phyloP scores from a whole-genome alignment of 768 basidiomycete species.

The Suillus plorans region DNA sequence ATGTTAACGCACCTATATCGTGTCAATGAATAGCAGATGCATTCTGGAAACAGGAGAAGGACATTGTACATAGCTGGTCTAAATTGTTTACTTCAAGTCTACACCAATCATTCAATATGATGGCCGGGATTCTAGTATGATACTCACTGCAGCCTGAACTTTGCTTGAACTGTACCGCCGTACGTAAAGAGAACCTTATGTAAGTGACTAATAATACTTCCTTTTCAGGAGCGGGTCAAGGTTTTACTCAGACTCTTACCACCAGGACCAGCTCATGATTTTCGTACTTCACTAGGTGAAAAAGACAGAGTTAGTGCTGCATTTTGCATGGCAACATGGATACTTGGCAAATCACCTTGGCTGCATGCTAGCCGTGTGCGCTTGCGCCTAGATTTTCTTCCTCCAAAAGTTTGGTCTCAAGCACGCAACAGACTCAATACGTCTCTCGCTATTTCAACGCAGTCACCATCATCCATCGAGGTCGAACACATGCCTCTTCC shows the following conservation, averaged over 20 bases:
- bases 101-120: no score
- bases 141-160: no score
- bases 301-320: background rate
- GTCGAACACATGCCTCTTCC: slow-evolving; percentile 37
- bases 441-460: slow-evolving; percentile 21
- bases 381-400: slow-evolving; percentile 14
- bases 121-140: no score
- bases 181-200: no score
- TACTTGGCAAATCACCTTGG: slow-evolving; percentile 14
- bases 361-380: slow-evolving; percentile 16
- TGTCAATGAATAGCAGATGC: background rate
- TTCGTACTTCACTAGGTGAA: background rate
- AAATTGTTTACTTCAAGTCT: no score
- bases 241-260: background rate
- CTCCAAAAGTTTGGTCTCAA: slow-evolving; percentile 16
- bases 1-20: background rate
- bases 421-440: slow-evolving; percentile 22
- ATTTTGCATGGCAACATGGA: slow-evolving; percentile 27
- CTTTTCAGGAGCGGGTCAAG: background rate
- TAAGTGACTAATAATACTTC: background rate
- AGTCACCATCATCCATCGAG: slow-evolving; percentile 37
- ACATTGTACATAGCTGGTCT: background rate
- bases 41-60: background rate
- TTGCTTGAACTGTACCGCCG: no score
- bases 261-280: background rate